These are phyloP conservation scores for Solanum virginianum DNA, from an alignment of 257 asterid genomes.

Conservation along the genomic window DNA sequence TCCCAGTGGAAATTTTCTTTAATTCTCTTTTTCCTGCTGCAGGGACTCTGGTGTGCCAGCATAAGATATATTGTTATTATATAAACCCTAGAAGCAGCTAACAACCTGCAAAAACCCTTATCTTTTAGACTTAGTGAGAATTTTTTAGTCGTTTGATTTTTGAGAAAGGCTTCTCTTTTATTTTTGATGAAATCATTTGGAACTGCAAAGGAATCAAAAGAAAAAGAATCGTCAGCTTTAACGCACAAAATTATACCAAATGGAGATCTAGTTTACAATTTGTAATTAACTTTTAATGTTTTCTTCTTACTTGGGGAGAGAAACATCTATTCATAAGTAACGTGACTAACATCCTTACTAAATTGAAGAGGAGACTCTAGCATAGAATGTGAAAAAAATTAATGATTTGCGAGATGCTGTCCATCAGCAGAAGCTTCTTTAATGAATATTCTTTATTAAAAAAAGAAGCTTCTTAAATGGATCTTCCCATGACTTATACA, in stretches of 20 bases:
- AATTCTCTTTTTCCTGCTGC: neutral
- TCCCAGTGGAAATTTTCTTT: neutral
- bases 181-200: too few relatives aligned
- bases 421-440: neutral
- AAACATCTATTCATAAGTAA: neutral
- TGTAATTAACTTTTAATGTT: neutral
- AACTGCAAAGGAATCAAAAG: too few relatives aligned
- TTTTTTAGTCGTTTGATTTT: neutral
- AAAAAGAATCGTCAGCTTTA: too few relatives aligned
- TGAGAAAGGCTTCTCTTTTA: too few relatives aligned
- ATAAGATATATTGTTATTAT: too few relatives aligned
- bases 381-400: neutral
- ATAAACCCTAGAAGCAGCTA: neutral
- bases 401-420: neutral
- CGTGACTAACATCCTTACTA: neutral
- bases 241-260: too few relatives aligned
- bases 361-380: neutral
- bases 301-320: neutral
- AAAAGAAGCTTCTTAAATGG: neutral
- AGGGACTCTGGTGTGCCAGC: neutral
- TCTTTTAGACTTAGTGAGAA: neutral
- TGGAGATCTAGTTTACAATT: neutral
- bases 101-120: neutral
- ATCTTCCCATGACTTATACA: neutral
- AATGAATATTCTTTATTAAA: too few relatives aligned